These are phyloP conservation scores for Pythium rhizo-oryzae DNA, from an alignment of 352 stramenopile species.

Conservation along the genomic window DNA sequence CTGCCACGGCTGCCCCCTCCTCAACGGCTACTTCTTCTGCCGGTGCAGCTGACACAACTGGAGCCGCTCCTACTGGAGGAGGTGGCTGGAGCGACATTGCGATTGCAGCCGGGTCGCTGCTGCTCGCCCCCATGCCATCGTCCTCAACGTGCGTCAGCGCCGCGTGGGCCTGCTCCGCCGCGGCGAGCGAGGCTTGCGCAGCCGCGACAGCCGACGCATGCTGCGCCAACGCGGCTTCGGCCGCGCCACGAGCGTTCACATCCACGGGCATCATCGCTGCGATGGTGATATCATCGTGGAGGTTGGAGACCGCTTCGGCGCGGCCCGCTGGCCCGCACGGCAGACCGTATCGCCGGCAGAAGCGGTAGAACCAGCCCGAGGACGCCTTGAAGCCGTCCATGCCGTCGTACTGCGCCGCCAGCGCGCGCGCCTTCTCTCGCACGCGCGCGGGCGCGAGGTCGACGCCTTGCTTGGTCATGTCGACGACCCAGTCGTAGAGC, in stretches of 20 bases:
- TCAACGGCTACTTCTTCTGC: neutral
- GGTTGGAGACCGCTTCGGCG: neutral
- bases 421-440: conserved; percentile 37
- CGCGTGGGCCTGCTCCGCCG: neutral
- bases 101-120: conserved; percentile 11
- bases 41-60: neutral
- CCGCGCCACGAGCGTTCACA: neutral
- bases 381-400: conserved; percentile 61
- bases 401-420: conserved; percentile 35
- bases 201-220: neutral
- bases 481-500: conserved; percentile 43
- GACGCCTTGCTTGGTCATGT: conserved; percentile 23
- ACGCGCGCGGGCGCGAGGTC: conserved; percentile 35
- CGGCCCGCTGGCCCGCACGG: conserved; percentile 20
- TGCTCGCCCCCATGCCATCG: neutral
- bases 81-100: conserved; percentile 21
- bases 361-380: conserved; percentile 60
- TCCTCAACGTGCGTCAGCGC: neutral
- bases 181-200: neutral
- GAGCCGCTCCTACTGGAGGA: neutral
- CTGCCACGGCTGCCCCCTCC: neutral
- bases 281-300: conserved; percentile 3
- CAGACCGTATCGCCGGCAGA: conserved; percentile 46
- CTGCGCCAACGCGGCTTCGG: neutral
- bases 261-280: conserved; percentile 9